A percentile compares a stretch with the other conserved stretches of the same genome.
Conservation (phyloP, 345 rosid species). For the Murraya paniculata region DNA sequence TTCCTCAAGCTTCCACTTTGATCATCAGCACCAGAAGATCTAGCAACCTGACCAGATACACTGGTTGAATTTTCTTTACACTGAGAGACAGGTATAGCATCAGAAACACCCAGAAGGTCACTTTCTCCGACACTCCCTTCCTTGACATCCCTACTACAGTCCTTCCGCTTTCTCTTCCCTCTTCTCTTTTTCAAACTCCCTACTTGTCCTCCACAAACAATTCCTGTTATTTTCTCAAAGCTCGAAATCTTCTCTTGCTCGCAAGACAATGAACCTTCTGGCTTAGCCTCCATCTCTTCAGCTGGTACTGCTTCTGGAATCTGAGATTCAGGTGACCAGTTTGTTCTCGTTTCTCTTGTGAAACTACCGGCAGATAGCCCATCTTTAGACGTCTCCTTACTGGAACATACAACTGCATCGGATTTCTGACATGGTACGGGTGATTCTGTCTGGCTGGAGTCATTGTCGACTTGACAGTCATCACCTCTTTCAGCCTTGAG, state of each 20-base stretch:
- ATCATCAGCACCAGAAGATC: slow-evolving; percentile 28
- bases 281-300: slow-evolving; percentile 40
- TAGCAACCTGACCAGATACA: slow-evolving; percentile 32
- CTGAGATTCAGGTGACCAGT: slow-evolving; percentile 50
- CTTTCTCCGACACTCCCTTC: slow-evolving; percentile 75
- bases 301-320: slow-evolving; percentile 28
- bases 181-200: slow-evolving; percentile 57
- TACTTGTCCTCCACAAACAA: slow-evolving; percentile 39
- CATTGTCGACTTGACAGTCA: slow-evolving; percentile 37
- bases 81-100: slow-evolving; percentile 36
- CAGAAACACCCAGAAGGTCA: slow-evolving; percentile 44
- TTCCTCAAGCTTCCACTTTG: slow-evolving; percentile 25
- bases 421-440: slow-evolving; percentile 47
- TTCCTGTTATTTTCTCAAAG: slow-evolving; percentile 32
- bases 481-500: slow-evolving; percentile 58
- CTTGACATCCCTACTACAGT: slow-evolving; percentile 48
- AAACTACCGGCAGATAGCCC: slow-evolving; percentile 78
- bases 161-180: slow-evolving; percentile 84
- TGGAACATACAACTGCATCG: slow-evolving; percentile 54
- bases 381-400: slow-evolving; percentile 59
- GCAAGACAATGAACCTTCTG: slow-evolving; percentile 24
- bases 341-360: slow-evolving; percentile 55
- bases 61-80: slow-evolving; percentile 44
- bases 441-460: slow-evolving; percentile 66
- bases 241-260: slow-evolving; percentile 33